Evolutionary conservation across 352 stramenopile genomes (phyloP), one percentile per base, ranked within the genome.

Genomic region (Phytophthora capsici): DNA sequence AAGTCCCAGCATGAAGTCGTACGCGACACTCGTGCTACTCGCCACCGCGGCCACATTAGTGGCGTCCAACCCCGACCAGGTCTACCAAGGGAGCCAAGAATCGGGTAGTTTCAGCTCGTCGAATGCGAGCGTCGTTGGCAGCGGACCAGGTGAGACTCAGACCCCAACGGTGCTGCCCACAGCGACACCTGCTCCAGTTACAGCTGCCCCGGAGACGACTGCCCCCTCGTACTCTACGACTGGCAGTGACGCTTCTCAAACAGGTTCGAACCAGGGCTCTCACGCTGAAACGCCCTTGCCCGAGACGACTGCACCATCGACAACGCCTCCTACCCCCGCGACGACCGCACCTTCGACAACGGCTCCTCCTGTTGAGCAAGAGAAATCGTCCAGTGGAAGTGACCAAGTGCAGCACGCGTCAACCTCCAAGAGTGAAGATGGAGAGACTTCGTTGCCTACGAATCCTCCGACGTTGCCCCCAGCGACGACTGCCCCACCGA

Each of bases 181-280:
- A n/a, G 32, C 45, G 34, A 65, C 57, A 19, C 46, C 57, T 51
- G n/a, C 36, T 57, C 57, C 57, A 26, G 47, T 57, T 14, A 65
- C 57, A 30, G 9, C 36, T 17, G 23, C 34, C 34, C 56, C 56
- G 5, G 8, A n/a, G 13, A 55, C 55, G 8, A 48, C 55, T 16
- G 23, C 37, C 2, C 51, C 51, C 25, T 28, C 28, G 13, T 4
- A 4, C 13, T 32, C 44, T 17, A 37, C 44, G 2, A 52, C 23
- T 25, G 45, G 45, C 2, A 52, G 7, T 4, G 25, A 37, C 17
- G 14, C 44, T 14, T 16, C 13, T 22, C 44, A 51, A 52, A 52
- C 8, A 13, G 28, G 28, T 9, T 34, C 28, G 28, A 34, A 34
- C 28, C 28, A 34, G 28, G 9, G 28, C 28, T 34, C 28, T 10